Conservation (phyloP, 176 grass and related monocot genomes). For the Poa pratensis region DNA sequence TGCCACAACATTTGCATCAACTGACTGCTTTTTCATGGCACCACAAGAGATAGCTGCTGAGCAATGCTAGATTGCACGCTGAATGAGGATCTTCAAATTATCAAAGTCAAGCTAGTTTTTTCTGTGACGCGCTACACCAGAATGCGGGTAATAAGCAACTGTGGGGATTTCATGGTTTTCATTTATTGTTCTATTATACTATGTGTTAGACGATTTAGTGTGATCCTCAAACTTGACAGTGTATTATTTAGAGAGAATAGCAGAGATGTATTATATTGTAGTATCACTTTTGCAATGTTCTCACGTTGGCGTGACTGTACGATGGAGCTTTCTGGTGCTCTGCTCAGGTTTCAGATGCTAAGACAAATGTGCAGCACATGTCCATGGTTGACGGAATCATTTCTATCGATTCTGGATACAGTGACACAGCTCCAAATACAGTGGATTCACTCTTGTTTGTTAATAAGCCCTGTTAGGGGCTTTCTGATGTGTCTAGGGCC, state of each 20-base stretch:
- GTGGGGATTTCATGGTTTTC: neutral
- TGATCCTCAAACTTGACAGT: neutral
- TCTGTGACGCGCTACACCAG: neutral
- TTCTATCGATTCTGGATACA: neutral
- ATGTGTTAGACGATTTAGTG: conserved; percentile 17
- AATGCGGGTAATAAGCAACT: conserved; percentile 17
- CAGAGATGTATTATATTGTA: neutral
- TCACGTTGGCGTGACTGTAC: neutral
- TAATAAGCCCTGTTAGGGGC: neutral
- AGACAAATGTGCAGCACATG: neutral
- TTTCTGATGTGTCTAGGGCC: neutral
- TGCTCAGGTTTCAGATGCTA: neutral
- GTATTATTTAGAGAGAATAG: conserved; percentile 2
- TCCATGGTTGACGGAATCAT: neutral
- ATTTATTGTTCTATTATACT: conserved; percentile 11
- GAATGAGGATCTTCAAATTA: conserved; percentile 1
- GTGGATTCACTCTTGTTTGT: neutral
- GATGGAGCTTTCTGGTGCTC: conserved; percentile 9
- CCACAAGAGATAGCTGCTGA: conserved; percentile 13
- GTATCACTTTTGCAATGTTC: neutral
- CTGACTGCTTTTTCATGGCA: conserved; percentile 3
- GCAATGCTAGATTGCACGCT: conserved; percentile 32
- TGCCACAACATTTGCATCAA: conserved; percentile 22
- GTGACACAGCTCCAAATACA: neutral
- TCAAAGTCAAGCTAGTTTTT: conserved; percentile 9